Evolutionary conservation across 805 yeast genomes (phyloP).

Genomic region (Myxozyma geophila): DNA sequence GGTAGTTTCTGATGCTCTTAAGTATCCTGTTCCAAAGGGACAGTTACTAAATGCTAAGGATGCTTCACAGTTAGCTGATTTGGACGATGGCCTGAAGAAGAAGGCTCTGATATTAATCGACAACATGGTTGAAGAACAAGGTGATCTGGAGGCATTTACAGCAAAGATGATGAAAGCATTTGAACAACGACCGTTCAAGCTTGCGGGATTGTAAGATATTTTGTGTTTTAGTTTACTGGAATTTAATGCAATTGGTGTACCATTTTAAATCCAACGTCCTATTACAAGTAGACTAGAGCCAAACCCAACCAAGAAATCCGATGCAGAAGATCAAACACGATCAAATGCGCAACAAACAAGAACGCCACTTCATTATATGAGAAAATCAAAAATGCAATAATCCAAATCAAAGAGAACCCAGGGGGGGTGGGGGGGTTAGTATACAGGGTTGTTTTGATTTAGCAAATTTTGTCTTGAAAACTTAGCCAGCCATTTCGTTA

Average conservation of each 20-base stretch:
- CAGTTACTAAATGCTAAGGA: constrained; percentile 21
- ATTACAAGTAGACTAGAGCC: too few species aligned
- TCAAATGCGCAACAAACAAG: neutral
- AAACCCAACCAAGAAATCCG: too few species aligned
- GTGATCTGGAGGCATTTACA: constrained; percentile 19
- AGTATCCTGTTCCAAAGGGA: constrained; percentile 36
- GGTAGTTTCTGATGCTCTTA: constrained; percentile 41
- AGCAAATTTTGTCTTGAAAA: neutral
- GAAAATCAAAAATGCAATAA: neutral
- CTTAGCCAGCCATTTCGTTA: constrained; percentile 4
- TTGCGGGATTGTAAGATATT: constrained; percentile 21
- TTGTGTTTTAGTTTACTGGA: neutral
- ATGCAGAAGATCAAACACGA: too few species aligned
- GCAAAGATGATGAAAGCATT: constrained; percentile 8
- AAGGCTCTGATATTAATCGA: constrained; percentile 30
- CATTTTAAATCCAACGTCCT: neutral
- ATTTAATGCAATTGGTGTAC: neutral
- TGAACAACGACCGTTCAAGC: constrained; percentile 13
- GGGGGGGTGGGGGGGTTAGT: too few species aligned
- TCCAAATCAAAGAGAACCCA: neutral
- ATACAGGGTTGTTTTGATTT: too few species aligned
- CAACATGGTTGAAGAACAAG: constrained; percentile 21
- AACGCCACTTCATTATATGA: neutral
- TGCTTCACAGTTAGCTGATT: constrained; percentile 31
- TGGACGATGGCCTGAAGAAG: constrained; percentile 35